A percentile compares a stretch with the other conserved stretches of the same genome.
Evolutionary conservation across 2,329 filamentous ascomycete genomes (phyloP).

Genomic region (Didymella segeticola): DNA sequence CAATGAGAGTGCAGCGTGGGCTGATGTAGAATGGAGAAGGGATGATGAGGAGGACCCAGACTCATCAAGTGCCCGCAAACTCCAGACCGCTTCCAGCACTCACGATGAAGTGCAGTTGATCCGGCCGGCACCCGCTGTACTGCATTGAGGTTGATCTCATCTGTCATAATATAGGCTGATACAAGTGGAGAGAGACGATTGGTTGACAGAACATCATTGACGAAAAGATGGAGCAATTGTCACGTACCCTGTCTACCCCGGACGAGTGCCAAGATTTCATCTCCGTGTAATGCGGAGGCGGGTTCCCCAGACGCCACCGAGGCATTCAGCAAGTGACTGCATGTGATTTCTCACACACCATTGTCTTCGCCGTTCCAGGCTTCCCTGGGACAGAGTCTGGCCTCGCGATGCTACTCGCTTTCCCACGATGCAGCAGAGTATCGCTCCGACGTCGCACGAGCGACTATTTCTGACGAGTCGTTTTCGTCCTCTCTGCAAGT

Average conservation of each 20-base stretch:
- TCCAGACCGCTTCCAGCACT: neutral
- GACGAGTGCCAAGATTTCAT: neutral
- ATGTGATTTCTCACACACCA: neutral
- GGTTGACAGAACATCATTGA: no score
- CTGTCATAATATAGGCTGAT: no score
- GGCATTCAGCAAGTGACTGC: neutral
- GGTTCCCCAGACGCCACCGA: neutral
- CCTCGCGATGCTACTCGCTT: no score
- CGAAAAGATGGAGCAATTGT: neutral
- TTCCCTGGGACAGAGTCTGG: neutral
- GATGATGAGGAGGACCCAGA: neutral
- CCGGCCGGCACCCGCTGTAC: conserved; percentile 1
- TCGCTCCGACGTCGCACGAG: neutral
- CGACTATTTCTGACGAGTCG: neutral
- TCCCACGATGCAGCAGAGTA: no score
- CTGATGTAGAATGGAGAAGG: neutral
- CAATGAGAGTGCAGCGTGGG: conserved; percentile 1
- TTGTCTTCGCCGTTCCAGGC: neutral
- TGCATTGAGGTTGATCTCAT: neutral
- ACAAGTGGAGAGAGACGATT: no score
- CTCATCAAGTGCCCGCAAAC: neutral
- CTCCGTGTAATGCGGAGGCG: conserved; percentile 7
- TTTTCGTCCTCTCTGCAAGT: neutral
- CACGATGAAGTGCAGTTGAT: neutral
- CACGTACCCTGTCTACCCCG: neutral